Percentiles rank a stretch among this genome's conserved stretches.
These are phyloP conservation scores for Aspergillus melleus DNA, from an alignment of 2,329 filamentous ascomycete species.

Conservation along the genomic window DNA sequence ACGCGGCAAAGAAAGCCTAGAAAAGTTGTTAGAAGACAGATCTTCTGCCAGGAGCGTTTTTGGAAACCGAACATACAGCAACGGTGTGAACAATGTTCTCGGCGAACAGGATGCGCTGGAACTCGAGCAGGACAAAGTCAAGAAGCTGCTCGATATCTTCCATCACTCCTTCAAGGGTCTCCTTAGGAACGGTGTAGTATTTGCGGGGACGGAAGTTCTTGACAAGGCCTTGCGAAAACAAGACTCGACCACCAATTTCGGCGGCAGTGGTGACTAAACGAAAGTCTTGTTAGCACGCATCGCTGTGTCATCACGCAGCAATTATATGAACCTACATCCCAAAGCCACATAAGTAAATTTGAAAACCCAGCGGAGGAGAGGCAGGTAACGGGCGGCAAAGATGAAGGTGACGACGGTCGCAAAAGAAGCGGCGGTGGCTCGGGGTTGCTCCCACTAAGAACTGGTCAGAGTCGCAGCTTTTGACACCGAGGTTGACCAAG, in stretches of 20 bases:
- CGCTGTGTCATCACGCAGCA: not conserved
- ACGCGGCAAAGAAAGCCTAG: slow-evolving; percentile 60
- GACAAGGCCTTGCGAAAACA: slow-evolving; percentile 59
- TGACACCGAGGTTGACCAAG: not conserved
- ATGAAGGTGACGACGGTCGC: slow-evolving; percentile 58
- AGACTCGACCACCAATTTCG: slow-evolving; percentile 57
- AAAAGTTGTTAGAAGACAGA: not conserved
- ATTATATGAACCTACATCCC: slow-evolving; percentile 49
- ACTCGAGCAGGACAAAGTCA: slow-evolving; percentile 69
- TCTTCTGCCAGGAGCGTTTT: not conserved
- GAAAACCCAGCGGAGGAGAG: slow-evolving; percentile 62
- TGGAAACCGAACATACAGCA: slow-evolving; percentile 47
- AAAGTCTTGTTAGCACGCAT: slow-evolving; percentile 11
- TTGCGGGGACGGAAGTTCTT: slow-evolving; percentile 62
- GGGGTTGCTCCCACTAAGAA: slow-evolving; percentile 62
- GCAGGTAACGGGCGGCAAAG: slow-evolving; percentile 63
- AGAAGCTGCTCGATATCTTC: slow-evolving; percentile 65
- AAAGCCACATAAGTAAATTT: slow-evolving; percentile 60
- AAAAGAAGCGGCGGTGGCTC: slow-evolving; percentile 63
- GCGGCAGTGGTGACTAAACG: slow-evolving; percentile 54
- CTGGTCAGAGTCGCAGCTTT: slow-evolving; percentile 7
- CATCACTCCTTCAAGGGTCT: slow-evolving; percentile 60
- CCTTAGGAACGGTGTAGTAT: slow-evolving; percentile 67
- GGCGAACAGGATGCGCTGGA: slow-evolving; percentile 65
- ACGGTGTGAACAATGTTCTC: slow-evolving; percentile 64